Percentiles rank a stretch among this genome's conserved stretches.
Evolutionary conservation across 2,329 filamentous ascomycete genomes (phyloP).

Genomic region (Aspergillus carbonarius): DNA sequence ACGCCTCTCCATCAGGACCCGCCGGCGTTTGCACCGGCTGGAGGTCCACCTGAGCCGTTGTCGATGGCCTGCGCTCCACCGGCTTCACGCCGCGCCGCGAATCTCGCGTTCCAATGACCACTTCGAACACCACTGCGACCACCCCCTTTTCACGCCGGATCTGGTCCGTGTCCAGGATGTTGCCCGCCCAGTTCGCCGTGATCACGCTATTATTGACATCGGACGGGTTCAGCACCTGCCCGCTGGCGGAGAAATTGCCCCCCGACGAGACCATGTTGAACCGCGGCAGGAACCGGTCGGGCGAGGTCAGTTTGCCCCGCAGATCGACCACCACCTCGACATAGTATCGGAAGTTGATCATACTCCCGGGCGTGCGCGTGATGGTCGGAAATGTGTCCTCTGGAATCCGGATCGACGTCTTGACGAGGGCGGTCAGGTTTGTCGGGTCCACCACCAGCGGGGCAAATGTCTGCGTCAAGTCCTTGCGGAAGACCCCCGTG

Average conservation of each 20-base stretch:
- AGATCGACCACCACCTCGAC: constrained; percentile 91
- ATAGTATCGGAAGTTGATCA: constrained; percentile 94
- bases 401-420: constrained; percentile 78
- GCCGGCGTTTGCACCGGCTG: constrained; percentile 20
- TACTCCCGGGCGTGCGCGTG: constrained; percentile 79
- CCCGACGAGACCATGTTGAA: constrained; percentile 51
- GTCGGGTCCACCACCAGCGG: constrained; percentile 83
- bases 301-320: constrained; percentile 78
- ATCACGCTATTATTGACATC: constrained; percentile 36
- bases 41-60: constrained; percentile 29
- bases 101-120: constrained; percentile 83
- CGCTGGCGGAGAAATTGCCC: constrained; percentile 45
- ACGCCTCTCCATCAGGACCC: constrained; percentile 29
- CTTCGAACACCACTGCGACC: constrained; percentile 81
- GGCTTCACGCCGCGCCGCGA: constrained; percentile 58
- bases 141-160: constrained; percentile 88
- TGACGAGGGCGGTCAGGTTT: constrained; percentile 75
- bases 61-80: constrained; percentile 31
- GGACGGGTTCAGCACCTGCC: constrained; percentile 33
- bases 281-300: constrained; percentile 64
- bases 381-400: constrained; percentile 93
- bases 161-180: constrained; percentile 82
- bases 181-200: constrained; percentile 50
- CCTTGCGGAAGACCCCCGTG: constrained; percentile 92
- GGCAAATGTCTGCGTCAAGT: constrained; percentile 83